Evolutionary conservation across 75 land plant genomes (phyloP).

Genomic region (Cupressus sempervirens): DNA sequence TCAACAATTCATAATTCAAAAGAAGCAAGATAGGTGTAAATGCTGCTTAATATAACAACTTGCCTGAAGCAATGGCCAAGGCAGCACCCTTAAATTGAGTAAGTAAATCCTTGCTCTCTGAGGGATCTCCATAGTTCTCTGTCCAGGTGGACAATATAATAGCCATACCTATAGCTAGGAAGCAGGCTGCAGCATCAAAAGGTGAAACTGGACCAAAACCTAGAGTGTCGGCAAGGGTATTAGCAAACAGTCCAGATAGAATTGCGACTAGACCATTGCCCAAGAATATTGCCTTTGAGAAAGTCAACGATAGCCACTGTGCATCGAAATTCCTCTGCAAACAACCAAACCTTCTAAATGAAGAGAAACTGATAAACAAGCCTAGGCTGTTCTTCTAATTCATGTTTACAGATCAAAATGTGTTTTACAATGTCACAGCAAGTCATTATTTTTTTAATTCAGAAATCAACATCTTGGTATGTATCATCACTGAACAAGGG

Average conservation of each 20-base stretch:
- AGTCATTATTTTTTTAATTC: neutral
- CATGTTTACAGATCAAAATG: neutral
- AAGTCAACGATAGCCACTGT: slow-evolving; percentile 94
- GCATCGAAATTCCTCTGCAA: slow-evolving; percentile 91
- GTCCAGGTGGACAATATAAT: slow-evolving; percentile 78
- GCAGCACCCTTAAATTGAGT: slow-evolving; percentile 87
- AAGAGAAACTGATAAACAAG: neutral
- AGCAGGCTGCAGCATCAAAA: slow-evolving; percentile 90
- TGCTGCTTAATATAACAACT: neutral
- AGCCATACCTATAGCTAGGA: slow-evolving; percentile 90
- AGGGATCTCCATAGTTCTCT: slow-evolving; percentile 93
- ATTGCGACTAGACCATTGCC: slow-evolving; percentile 96
- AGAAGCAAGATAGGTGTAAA: slow-evolving; percentile 4
- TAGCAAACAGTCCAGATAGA: slow-evolving; percentile 83
- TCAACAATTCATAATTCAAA: neutral
- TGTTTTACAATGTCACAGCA: neutral
- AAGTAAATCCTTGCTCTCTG: slow-evolving; percentile 78
- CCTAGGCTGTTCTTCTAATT: neutral
- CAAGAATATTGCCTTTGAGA: slow-evolving; percentile 93
- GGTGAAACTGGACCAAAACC: slow-evolving; percentile 92
- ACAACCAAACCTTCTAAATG: neutral
- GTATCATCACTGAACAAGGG: neutral
- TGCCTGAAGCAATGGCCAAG: slow-evolving; percentile 91
- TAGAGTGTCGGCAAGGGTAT: slow-evolving; percentile 69
- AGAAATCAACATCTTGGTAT: neutral